Evolutionary conservation across 176 grass and related monocot species (phyloP), one percentile per base, ranked within the genome.

Genomic region (Juncus effusus): DNA sequence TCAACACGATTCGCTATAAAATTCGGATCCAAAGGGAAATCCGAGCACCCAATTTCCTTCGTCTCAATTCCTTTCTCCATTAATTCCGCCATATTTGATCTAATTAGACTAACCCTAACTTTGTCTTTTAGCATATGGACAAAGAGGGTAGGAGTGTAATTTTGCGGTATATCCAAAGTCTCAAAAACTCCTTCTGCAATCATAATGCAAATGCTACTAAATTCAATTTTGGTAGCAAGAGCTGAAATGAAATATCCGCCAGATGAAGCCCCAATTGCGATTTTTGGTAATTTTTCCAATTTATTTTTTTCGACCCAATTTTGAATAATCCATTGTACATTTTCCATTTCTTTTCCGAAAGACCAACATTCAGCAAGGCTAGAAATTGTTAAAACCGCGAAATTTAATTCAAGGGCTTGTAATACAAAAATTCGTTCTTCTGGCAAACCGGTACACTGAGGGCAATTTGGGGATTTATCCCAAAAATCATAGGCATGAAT

Each of bases 51-150:
- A 54, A 97, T 69, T 79, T 97, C 94, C 15, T 77, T 75, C 13
- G 69, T 85, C 40, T 81, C 62, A 28, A 97, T 72, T 54, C 58
- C 64, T 53, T 67, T 78, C 58, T 58, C 72, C 56, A 10, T 86
- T 75, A 97, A 82, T 61, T 50, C 61, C 51, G 3, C 76, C 53
- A 92, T 67, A 60, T 57, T 97, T 8, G 28, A 28, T 55, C 38
- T 64, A 44, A 97, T 76, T 60, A 8, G 37, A 38, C 2, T 53
- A 55, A 76, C 81, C 62, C 72, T 84, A 9, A 51, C 38, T 3
- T 9, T 53, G 64, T 97, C 88, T 74, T 80, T 92, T 49, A 83
- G 75, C 94, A 97, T 97, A 66, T 92, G 94, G 59, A 97, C 85
- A 75, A 92, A 97, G 77, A 97, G 82, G 57, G 85, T 76, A 45